Base-by-base conservation (phyloP, 169 alveolate species). In the Plasmodium vivax region DNA sequence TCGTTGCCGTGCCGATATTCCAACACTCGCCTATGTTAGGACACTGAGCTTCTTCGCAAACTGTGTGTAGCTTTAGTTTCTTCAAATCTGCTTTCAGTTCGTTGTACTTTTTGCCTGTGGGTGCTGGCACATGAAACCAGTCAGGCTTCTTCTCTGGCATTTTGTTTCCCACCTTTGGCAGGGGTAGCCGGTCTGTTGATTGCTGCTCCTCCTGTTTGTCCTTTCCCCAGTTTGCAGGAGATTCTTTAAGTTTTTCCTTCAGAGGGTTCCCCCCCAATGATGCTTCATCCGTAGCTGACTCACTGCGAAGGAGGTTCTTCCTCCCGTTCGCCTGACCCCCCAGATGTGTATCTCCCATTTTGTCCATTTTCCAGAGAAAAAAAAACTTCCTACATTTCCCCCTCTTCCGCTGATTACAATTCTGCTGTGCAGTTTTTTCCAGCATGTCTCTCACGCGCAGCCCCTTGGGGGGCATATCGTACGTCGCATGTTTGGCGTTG, bases 21-120 rank as follows among this genome's bases (percentile, higher is more conserved):
- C 97, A 96, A 73, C 97, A 96, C 84, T 96, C 97, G 1, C 97
- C 97, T 27, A 96, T 94, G 85, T 96, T 96, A 10, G 97, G 97
- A 74, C 97, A 96, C 83, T 96, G 92, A n/a, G 97, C 97, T 91
- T 95, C 96, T 72, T 95, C 96, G 56, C 97, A 96, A 16, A 96
- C 97, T 82, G 97, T 95, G 56, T 95, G 97, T 12, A 95, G 87
- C 47, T 93, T 88, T 30, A 95, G 77, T 47, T 92, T 95, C 12
- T 91, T 84, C 30, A 95, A 75, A 73, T 87, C 95, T 23, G 51
- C 14, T 83, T 85, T 71, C 73, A 95, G 82, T 58, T 73, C 34
- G n/a, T 84, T 92, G 51, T 58, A 95, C 19, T 87, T 82, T 2
- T 88, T 56, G 3, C 95, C 97, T 19, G 85, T 92, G n/a, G 97